Conservation (phyloP, 345 rosid species). For the Syzygium jambos region DNA sequence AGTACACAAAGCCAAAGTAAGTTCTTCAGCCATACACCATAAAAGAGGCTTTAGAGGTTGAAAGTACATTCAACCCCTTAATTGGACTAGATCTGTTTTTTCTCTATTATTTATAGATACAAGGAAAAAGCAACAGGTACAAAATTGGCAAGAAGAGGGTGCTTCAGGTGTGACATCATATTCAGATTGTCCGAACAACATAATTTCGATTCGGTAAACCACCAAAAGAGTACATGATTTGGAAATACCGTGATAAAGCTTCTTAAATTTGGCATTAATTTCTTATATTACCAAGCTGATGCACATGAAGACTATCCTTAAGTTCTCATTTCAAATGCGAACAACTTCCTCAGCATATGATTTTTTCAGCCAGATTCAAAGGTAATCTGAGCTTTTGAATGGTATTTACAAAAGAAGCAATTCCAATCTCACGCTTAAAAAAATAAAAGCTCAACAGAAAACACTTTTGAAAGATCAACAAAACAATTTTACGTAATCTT, state of each 20-base stretch:
- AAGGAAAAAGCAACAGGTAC: neutral
- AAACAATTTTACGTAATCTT: neutral
- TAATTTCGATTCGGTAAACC: neutral
- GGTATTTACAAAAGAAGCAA: neutral
- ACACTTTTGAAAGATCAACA: neutral
- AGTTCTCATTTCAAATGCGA: neutral
- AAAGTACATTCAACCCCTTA: neutral
- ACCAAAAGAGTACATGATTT: neutral
- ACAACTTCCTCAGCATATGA: neutral
- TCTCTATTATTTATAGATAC: neutral
- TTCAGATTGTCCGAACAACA: neutral
- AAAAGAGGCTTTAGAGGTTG: neutral
- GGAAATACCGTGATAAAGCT: neutral
- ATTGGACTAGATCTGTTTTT: neutral
- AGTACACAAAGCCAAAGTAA: neutral
- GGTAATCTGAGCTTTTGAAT: neutral
- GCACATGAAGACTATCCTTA: neutral
- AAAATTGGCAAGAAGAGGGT: neutral
- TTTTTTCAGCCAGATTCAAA: neutral
- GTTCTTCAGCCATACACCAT: neutral
- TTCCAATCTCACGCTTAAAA: neutral
- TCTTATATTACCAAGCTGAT: neutral
- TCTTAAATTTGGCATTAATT: neutral
- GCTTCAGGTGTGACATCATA: neutral
- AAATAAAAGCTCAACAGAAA: neutral